These are phyloP conservation scores for Umbilicus rupestris DNA, from an alignment of 164 flowering plant species.

Conservation along the genomic window DNA sequence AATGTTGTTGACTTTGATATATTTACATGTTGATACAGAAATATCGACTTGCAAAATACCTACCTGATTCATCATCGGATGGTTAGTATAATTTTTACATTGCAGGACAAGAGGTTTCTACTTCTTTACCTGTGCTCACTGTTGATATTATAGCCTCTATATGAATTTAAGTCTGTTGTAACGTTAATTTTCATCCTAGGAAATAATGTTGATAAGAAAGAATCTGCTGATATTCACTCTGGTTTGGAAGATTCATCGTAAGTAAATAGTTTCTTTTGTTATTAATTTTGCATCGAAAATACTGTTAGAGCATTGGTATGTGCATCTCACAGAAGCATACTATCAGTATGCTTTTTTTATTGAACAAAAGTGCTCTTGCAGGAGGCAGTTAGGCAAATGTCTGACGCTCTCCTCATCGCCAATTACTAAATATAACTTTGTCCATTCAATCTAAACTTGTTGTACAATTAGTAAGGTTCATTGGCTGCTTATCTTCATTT, in stretches of 20 bases:
- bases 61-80: slow-evolving; percentile 80
- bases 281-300: neutral
- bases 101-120: neutral
- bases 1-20: neutral
- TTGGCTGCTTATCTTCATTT: neutral
- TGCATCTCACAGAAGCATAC: neutral
- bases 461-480: slow-evolving; percentile 1
- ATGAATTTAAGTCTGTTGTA: neutral
- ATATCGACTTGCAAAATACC: slow-evolving; percentile 90
- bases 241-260: slow-evolving; percentile 71
- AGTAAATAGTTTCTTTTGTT: slow-evolving; percentile 26
- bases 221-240: slow-evolving; percentile 48
- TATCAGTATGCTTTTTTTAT: no score
- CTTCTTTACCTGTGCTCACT: neutral
- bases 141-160: neutral
- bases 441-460: neutral
- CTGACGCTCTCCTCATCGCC: no score
- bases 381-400: no score
- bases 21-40: slow-evolving; percentile 42
- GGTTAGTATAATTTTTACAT: slow-evolving; percentile 32
- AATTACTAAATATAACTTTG: neutral
- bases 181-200: slow-evolving; percentile 32
- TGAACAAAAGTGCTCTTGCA: no score
- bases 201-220: slow-evolving; percentile 59
- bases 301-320: neutral